Conservation (phyloP, 2,329 filamentous ascomycete genomes). For the Xylariaceae sp. region DNA sequence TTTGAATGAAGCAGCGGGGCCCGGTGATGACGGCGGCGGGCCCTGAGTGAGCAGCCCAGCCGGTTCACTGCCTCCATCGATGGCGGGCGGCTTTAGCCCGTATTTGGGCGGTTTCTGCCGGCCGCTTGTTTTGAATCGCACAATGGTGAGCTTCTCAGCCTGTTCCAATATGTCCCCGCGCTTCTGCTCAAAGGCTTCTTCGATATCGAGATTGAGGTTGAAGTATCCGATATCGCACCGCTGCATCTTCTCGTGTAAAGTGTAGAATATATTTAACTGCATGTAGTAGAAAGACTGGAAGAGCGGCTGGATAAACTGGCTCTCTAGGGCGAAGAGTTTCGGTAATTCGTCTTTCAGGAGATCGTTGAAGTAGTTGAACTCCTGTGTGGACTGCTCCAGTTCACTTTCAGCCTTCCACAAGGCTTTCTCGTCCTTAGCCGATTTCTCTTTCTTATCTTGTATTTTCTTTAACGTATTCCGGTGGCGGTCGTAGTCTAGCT, state of each 20-base stretch:
- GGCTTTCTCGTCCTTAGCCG: conserved; percentile 93
- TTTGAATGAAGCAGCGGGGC: conserved; percentile 28
- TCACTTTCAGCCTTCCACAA: conserved; percentile 94
- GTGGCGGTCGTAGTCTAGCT: conserved; percentile 92
- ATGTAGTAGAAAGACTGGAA: conserved; percentile 99
- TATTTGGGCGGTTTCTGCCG: conserved; percentile 59
- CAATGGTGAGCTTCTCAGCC: conserved; percentile 78
- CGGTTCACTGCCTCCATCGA: conserved; percentile 29
- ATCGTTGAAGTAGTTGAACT: conserved; percentile 98
- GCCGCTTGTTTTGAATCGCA: conserved; percentile 87
- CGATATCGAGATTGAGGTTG: conserved; percentile 82
- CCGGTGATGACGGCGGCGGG: conserved; percentile 24
- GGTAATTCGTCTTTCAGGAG: conserved; percentile 93
- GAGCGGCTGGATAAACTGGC: conserved; percentile 90
- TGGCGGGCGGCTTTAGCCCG: conserved; percentile 46
- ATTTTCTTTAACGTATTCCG: conserved; percentile 82
- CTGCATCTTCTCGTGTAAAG: conserved; percentile 97
- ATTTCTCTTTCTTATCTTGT: conserved; percentile 96
- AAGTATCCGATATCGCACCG: conserved; percentile 96
- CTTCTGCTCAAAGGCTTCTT: conserved; percentile 86
- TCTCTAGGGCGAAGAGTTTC: conserved; percentile 82
- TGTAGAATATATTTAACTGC: conserved; percentile 99
- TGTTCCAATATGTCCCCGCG: conserved; percentile 81
- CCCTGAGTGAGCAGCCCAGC: conserved; percentile 50
- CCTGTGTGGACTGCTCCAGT: conserved; percentile 84